Evolutionary conservation across 768 basidiomycete genomes (phyloP).

Genomic region (Leccinum subtestaceum): DNA sequence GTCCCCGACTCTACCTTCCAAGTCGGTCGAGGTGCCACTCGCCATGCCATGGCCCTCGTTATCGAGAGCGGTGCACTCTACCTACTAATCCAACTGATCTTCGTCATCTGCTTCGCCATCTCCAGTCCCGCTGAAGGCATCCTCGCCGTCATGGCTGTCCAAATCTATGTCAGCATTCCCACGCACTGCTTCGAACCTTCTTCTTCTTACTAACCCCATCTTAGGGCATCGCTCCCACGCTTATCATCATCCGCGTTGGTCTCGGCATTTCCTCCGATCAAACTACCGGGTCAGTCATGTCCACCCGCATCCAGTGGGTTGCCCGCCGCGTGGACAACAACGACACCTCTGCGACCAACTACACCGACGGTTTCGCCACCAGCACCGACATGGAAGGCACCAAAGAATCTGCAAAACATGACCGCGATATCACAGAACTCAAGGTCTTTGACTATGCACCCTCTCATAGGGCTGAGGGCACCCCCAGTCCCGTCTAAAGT

Average conservation of each 20-base stretch:
- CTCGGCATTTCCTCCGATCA: slow-evolving; percentile 32
- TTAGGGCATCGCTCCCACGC: slow-evolving; percentile 35
- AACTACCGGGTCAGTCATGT: slow-evolving; percentile 7
- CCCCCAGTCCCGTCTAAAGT: background rate
- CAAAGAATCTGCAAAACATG: slow-evolving; percentile 7
- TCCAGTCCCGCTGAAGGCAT: slow-evolving; percentile 35
- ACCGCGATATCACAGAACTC: background rate
- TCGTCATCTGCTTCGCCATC: slow-evolving; percentile 38
- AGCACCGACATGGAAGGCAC: slow-evolving; percentile 20
- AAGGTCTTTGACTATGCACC: background rate
- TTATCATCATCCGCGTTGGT: slow-evolving; percentile 36
- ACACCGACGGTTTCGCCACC: slow-evolving; percentile 18
- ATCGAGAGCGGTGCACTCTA: slow-evolving; percentile 42
- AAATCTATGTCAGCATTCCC: slow-evolving; percentile 37
- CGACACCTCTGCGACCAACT: slow-evolving; percentile 17
- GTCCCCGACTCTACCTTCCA: slow-evolving; percentile 9
- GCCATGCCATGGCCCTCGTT: slow-evolving; percentile 34
- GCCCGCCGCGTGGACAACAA: slow-evolving; percentile 10
- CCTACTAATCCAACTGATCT: slow-evolving; percentile 38
- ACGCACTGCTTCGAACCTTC: background rate
- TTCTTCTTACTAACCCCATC: background rate
- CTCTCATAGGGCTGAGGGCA: background rate
- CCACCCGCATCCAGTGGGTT: slow-evolving; percentile 27
- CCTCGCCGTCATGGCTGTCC: slow-evolving; percentile 36
- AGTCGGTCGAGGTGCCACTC: slow-evolving; percentile 15